These are phyloP conservation scores for Puccinia hordei DNA, from an alignment of 1,284 basidiomycete genomes.

Conservation along the genomic window DNA sequence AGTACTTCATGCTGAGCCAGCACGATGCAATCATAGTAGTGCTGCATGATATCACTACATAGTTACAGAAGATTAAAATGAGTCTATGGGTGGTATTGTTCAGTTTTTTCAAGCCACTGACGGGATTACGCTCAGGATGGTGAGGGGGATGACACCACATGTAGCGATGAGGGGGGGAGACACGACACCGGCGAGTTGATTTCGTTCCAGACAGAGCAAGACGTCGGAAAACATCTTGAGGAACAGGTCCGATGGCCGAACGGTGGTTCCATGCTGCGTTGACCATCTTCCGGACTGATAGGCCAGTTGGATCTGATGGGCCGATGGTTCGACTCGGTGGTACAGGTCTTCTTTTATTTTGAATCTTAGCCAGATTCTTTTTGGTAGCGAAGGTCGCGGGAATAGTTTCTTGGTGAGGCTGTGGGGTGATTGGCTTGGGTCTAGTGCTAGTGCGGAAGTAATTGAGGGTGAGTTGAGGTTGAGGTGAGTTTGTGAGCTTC, in stretches of 20 bases:
- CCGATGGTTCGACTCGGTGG: conserved; percentile 52
- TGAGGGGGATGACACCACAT: conserved; percentile 65
- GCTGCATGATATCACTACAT: conserved; percentile 44
- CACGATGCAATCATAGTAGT: conserved; percentile 60
- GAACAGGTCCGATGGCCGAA: conserved; percentile 63
- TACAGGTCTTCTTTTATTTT: conserved; percentile 56
- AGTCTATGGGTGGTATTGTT: neutral
- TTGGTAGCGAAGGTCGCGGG: conserved; percentile 54
- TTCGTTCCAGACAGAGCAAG: conserved; percentile 63
- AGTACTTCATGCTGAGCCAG: conserved; percentile 66
- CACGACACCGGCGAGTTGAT: conserved; percentile 64
- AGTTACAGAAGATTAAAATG: neutral
- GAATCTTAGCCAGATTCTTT: conserved; percentile 54
- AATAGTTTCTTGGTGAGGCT: conserved; percentile 51
- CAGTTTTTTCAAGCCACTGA: neutral
- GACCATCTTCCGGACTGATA: conserved; percentile 38
- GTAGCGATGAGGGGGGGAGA: conserved; percentile 65
- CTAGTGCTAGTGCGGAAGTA: neutral
- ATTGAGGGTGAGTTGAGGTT: conserved; percentile 15
- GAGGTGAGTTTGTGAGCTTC: neutral
- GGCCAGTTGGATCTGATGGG: conserved; percentile 36
- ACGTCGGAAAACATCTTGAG: conserved; percentile 60
- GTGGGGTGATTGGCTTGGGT: conserved; percentile 20
- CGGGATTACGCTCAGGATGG: conserved; percentile 62
- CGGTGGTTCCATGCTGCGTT: conserved; percentile 51